Percentiles rank a stretch among this genome's conserved stretches.
Evolutionary conservation across 2,329 filamentous ascomycete genomes (phyloP).

Genomic region (Penicillium glabrum): DNA sequence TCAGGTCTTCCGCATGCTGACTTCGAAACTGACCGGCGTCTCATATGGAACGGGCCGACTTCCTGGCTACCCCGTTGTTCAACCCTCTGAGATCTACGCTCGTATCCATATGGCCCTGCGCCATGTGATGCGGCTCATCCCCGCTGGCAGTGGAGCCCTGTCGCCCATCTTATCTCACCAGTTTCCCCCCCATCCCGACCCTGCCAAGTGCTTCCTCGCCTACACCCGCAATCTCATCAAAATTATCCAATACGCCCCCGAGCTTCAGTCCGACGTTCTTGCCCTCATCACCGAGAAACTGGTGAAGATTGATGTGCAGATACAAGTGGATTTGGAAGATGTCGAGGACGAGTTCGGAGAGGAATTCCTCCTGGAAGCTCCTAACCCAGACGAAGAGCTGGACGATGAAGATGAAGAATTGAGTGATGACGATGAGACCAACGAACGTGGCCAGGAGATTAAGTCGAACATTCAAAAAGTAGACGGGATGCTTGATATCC

Average conservation of each 20-base stretch:
- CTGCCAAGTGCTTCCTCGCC: slow-evolving; percentile 75
- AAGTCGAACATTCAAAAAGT: slow-evolving; percentile 86
- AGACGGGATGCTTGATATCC: slow-evolving; percentile 81
- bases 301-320: slow-evolving; percentile 92
- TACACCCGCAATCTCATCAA: slow-evolving; percentile 83
- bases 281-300: slow-evolving; percentile 81
- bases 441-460: slow-evolving; percentile 62
- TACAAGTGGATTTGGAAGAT: slow-evolving; percentile 90
- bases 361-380: slow-evolving; percentile 56
- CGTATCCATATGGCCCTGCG: slow-evolving; percentile 75
- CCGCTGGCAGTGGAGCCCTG: slow-evolving; percentile 71
- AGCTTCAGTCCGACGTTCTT: slow-evolving; percentile 76
- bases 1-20: slow-evolving; percentile 74
- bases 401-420: slow-evolving; percentile 65
- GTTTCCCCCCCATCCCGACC: slow-evolving; percentile 74
- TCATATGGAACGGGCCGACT: slow-evolving; percentile 56
- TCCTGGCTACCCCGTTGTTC: slow-evolving; percentile 58
- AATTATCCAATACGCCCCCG: slow-evolving; percentile 74
- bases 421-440: slow-evolving; percentile 54
- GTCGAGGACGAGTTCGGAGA: slow-evolving; percentile 84
- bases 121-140: slow-evolving; percentile 77
- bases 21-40: slow-evolving; percentile 69
- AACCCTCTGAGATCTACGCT: slow-evolving; percentile 64
- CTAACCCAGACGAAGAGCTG: slow-evolving; percentile 44
- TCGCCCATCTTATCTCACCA: slow-evolving; percentile 64